These are phyloP conservation scores for Anethum foeniculum DNA, from an alignment of 140 eudicot genomes.

Conservation along the genomic window DNA sequence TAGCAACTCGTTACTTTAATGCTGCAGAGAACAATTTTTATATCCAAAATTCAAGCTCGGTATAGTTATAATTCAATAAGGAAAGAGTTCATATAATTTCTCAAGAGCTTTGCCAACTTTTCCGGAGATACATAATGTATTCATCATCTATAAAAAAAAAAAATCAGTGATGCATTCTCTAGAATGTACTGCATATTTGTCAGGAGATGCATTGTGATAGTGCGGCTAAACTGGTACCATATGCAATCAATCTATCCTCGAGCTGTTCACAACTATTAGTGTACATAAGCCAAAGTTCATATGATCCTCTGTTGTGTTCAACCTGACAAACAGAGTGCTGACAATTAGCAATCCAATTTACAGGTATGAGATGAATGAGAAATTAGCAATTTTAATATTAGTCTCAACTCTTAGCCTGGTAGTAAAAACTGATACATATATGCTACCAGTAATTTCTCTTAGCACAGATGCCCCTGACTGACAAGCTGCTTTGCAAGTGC, in stretches of 20 bases:
- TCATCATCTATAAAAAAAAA: constrained; percentile 53
- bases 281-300: constrained; percentile 74
- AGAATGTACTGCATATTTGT: constrained; percentile 18
- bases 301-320: constrained; percentile 35
- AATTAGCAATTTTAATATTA: no score
- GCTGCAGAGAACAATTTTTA: no score
- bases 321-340: constrained; percentile 32
- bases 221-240: constrained; percentile 37
- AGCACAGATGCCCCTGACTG: no score
- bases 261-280: constrained; percentile 52
- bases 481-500: no score
- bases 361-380: no score
- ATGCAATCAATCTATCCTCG: constrained; percentile 41
- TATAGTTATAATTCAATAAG: no score
- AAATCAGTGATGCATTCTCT: constrained; percentile 59
- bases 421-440: no score
- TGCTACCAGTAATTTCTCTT: no score
- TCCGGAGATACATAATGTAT: constrained; percentile 51
- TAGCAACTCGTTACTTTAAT: no score
- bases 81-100: no score
- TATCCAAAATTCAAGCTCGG: no score
- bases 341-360: neutral
- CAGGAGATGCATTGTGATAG: constrained; percentile 37
- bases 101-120: constrained; percentile 38
- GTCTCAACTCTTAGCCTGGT: no score